A percentile compares a stretch with the other conserved stretches of the same genome.
Conservation (phyloP, 2,329 filamentous ascomycete species). For the Botryotinia calthae region DNA sequence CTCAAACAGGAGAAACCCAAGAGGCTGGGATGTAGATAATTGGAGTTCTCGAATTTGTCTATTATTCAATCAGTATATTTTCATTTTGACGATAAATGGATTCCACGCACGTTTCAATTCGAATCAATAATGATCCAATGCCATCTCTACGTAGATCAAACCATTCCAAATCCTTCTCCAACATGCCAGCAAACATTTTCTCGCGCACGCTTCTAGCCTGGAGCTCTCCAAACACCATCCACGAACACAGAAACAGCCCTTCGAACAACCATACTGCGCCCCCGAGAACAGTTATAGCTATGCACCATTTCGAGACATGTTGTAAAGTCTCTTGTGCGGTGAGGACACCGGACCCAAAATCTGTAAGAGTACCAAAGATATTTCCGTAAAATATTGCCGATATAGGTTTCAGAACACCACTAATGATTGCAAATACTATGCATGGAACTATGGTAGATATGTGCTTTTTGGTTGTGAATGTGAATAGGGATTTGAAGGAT, state of each 20-base stretch:
- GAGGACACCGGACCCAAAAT: conserved; percentile 58
- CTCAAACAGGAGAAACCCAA: conserved; percentile 68
- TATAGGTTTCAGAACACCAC: conserved; percentile 62
- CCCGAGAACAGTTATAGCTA: conserved; percentile 63
- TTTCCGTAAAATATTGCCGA: conserved; percentile 70
- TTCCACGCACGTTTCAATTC: conserved; percentile 66
- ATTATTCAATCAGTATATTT: conserved; percentile 29
- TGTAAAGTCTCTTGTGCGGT: conserved; percentile 51
- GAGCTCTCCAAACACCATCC: conserved; percentile 77
- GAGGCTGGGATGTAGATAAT: conserved; percentile 71
- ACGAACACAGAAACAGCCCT: conserved; percentile 63
- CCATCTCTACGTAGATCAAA: conserved; percentile 74
- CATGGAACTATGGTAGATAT: conserved; percentile 53
- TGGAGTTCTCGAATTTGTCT: conserved; percentile 84
- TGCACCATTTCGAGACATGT: conserved; percentile 57
- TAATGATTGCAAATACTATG: conserved; percentile 53
- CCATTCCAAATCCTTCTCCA: conserved; percentile 77
- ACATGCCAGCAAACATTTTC: conserved; percentile 63
- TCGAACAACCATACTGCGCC: conserved; percentile 65
- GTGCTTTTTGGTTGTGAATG: conserved; percentile 66
- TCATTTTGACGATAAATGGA: conserved; percentile 13
- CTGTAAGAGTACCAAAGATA: conserved; percentile 69
- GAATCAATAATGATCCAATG: conserved; percentile 65
- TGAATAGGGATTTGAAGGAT: conserved; percentile 54
- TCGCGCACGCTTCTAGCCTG: conserved; percentile 67